phyloP scores from a whole-genome alignment of 495 filamentous ascomycete species.

The Aspergillus carlsbadensis region DNA sequence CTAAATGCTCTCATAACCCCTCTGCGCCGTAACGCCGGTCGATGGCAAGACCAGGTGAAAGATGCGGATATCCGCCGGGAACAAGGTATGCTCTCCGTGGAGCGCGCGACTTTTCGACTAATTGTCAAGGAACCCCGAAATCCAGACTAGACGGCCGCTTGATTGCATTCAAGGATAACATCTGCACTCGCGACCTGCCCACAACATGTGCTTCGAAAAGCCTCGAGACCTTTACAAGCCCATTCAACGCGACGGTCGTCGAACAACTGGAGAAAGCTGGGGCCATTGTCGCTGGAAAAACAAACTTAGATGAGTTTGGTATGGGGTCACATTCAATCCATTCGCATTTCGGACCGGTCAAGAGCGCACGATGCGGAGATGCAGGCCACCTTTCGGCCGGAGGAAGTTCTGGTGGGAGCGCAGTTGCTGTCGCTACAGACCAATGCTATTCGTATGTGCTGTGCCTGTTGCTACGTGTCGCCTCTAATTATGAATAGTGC shows the following conservation, averaged over 20 bases:
- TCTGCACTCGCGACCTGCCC: conserved; percentile 64
- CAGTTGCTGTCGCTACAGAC: conserved; percentile 72
- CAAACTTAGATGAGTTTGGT: conserved; percentile 95
- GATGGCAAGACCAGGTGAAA: conserved; percentile 35
- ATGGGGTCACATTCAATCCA: conserved; percentile 91
- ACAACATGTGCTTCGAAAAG: conserved; percentile 84
- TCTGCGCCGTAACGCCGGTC: conserved; percentile 26
- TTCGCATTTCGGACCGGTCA: conserved; percentile 70
- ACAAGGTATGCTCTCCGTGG: conserved; percentile 29
- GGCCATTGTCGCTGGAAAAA: conserved; percentile 70
- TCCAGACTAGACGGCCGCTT: conserved; percentile 51
- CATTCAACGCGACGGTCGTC: conserved; percentile 84
- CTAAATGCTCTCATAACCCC: conserved; percentile 50
- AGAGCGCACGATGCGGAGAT: conserved; percentile 31
- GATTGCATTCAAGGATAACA: conserved; percentile 89
- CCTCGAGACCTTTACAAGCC: conserved; percentile 66
- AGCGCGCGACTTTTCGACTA: too few relatives aligned
- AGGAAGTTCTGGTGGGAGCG: conserved; percentile 93
- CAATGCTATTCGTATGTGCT: conserved; percentile 64
- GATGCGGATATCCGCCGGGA: conserved; percentile 41
- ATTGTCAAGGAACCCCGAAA: conserved; percentile 27
- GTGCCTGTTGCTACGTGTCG: too few relatives aligned
- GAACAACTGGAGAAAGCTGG: conserved; percentile 62
- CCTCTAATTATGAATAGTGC: conserved; percentile 61
- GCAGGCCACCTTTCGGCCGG: conserved; percentile 63